A percentile compares a stretch with the other conserved stretches of the same genome.
Conservation (phyloP, 495 filamentous ascomycete species). For the Talaromyces trachyspermus region DNA sequence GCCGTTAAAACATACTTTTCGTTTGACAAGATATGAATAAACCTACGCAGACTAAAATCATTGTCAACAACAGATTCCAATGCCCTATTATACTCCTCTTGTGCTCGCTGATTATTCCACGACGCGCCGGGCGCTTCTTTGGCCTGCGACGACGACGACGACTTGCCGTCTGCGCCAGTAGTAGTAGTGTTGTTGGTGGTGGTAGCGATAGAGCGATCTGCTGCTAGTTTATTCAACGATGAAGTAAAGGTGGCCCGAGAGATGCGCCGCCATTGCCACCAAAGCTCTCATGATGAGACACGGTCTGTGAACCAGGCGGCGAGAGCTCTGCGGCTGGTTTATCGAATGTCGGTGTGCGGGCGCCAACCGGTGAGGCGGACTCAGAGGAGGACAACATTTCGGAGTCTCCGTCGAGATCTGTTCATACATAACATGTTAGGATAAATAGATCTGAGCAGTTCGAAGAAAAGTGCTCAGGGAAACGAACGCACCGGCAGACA, state of each 20-base stretch:
- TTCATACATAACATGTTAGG: too few relatives aligned
- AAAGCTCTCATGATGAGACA: conserved; percentile 6
- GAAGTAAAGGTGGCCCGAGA: conserved; percentile 19
- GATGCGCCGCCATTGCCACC: conserved; percentile 15
- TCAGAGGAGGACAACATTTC: conserved; percentile 50
- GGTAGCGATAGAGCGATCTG: too few relatives aligned
- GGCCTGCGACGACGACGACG: background rate
- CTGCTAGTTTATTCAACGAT: too few relatives aligned
- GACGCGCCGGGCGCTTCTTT: conserved; percentile 39
- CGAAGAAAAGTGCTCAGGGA: too few relatives aligned
- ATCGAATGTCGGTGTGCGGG: conserved; percentile 30
- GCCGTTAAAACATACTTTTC: too few relatives aligned
- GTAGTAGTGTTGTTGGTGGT: too few relatives aligned
- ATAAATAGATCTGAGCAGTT: too few relatives aligned
- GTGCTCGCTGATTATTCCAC: conserved; percentile 53
- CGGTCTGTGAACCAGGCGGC: conserved; percentile 46
- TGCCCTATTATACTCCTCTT: conserved; percentile 53
- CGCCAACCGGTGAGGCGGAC: conserved; percentile 24
- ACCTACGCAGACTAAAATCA: conserved; percentile 40
- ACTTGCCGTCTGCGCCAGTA: conserved; percentile 15
- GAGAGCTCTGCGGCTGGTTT: conserved; percentile 41
- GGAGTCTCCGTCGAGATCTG: conserved; percentile 50
- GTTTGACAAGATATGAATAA: background rate
- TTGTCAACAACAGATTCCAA: conserved; percentile 41
- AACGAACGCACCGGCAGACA: conserved; percentile 4